Base-by-base conservation (phyloP, 139 green algal genomes). In the Closterium sp. region DNA sequence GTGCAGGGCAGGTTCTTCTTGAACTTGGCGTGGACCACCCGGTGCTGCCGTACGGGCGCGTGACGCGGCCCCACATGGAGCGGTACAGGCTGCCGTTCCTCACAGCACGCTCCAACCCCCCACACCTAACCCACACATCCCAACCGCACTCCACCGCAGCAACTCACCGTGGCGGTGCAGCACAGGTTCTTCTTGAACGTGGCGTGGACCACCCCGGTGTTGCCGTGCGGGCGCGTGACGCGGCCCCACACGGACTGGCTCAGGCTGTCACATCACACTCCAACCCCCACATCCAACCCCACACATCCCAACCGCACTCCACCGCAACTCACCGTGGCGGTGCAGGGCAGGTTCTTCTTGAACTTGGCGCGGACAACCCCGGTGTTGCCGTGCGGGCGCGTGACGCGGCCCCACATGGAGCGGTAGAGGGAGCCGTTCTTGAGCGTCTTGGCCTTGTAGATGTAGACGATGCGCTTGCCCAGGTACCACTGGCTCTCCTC, bases 361-460 rank as follows among this genome's bases (percentile, higher is more conserved):
- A n/a, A n/a, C n/a, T n/a, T n/a, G n/a, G n/a, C n/a, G n/a, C n/a
- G n/a, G n/a, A n/a, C n/a, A n/a, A n/a, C n/a, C n/a, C n/a, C n/a
- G n/a, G n/a, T n/a, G n/a, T n/a, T n/a, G n/a, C n/a, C n/a, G n/a
- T n/a, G n/a, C n/a, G n/a, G n/a, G n/a, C n/a, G n/a, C n/a, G n/a
- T n/a, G n/a, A n/a, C n/a, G n/a, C n/a, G n/a, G n/a, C n/a, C n/a
- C n/a, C n/a, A n/a, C n/a, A n/a, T n/a, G n/a, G n/a, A n/a, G n/a
- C n/a, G n/a, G n/a, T n/a, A n/a, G n/a, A n/a, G n/a, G n/a, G n/a
- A n/a, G n/a, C n/a, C n/a, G n/a, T 99, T 97, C 96, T 98, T 99
- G 94, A 97, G 92, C n/a, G 97, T 99, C 96, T 99, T 98, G 27
- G 98, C 98, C 97, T 99, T 99, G 97, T 99, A 99, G 50, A 99